Evolutionary conservation across 805 yeast genomes (phyloP).

Genomic region (Komagataella phaffii): DNA sequence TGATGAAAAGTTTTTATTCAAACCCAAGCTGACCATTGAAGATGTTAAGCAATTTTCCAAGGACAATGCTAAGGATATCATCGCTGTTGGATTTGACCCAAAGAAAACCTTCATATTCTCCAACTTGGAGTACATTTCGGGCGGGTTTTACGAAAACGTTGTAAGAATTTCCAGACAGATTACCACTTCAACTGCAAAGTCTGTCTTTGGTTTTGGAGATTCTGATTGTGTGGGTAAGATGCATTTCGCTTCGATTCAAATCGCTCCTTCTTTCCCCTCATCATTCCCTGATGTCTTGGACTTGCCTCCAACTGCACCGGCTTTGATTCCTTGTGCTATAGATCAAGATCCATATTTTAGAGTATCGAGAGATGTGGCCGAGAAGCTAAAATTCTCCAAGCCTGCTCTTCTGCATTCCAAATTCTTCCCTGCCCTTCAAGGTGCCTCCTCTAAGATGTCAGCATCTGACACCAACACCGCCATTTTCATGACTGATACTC

Average conservation of each 20-base stretch:
- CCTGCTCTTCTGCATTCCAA: slow-evolving; percentile 89
- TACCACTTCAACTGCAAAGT: slow-evolving; percentile 93
- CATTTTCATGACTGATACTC: slow-evolving; percentile 89
- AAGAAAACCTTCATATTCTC: slow-evolving; percentile 92
- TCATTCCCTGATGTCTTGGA: slow-evolving; percentile 92
- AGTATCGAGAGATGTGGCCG: slow-evolving; percentile 95
- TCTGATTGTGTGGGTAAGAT: slow-evolving; percentile 89
- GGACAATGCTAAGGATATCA: slow-evolving; percentile 85
- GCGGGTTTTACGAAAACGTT: slow-evolving; percentile 87
- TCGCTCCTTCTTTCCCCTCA: slow-evolving; percentile 90
- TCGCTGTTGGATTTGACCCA: slow-evolving; percentile 89
- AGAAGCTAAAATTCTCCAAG: slow-evolving; percentile 77
- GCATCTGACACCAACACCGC: slow-evolving; percentile 88
- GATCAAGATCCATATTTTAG: slow-evolving; percentile 98
- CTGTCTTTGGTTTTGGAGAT: slow-evolving; percentile 94
- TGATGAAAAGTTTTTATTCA: slow-evolving; percentile 93
- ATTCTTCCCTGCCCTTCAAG: slow-evolving; percentile 97
- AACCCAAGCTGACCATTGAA: slow-evolving; percentile 75
- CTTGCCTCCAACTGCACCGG: slow-evolving; percentile 79
- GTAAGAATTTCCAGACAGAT: slow-evolving; percentile 88
- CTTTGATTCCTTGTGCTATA: slow-evolving; percentile 96
- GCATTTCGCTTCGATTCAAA: slow-evolving; percentile 93
- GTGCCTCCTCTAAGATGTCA: slow-evolving; percentile 92
- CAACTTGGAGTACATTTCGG: slow-evolving; percentile 86
- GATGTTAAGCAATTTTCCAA: slow-evolving; percentile 73